Evolutionary conservation across 2,329 filamentous ascomycete genomes (phyloP).

Genomic region (Trichoderma breve): DNA sequence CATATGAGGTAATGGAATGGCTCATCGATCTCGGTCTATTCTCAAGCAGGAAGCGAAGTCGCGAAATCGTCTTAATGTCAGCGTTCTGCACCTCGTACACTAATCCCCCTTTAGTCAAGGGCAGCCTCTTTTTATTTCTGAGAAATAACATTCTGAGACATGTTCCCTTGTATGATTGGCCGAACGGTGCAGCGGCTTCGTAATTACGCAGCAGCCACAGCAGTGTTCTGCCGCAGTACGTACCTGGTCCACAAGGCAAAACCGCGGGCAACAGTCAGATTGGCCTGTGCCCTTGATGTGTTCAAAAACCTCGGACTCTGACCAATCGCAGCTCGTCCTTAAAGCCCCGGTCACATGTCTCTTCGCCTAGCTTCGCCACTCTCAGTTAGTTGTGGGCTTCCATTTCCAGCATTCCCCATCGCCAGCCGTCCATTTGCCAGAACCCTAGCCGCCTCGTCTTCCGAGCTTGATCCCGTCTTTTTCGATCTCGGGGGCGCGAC

Average conservation of each 20-base stretch:
- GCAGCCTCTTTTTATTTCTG: background rate
- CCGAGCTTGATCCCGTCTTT: background rate
- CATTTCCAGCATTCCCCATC: background rate
- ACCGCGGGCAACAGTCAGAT: conserved; percentile 10
- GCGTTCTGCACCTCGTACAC: background rate
- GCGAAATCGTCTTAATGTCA: background rate
- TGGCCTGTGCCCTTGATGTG: background rate
- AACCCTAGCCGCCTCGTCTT: background rate
- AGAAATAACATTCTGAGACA: background rate
- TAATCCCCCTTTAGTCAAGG: background rate
- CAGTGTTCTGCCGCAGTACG: background rate
- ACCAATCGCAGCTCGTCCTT: conserved; percentile 1
- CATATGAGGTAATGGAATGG: background rate
- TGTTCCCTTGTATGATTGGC: background rate
- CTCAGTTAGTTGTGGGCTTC: background rate
- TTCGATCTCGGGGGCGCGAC: conserved; percentile 9
- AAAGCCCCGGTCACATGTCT: conserved; percentile 16
- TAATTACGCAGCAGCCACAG: background rate
- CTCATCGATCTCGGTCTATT: background rate
- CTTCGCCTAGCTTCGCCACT: conserved; percentile 19
- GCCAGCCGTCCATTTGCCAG: background rate
- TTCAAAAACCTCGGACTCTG: background rate
- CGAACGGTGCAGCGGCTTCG: background rate
- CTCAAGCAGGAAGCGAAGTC: background rate
- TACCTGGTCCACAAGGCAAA: background rate